Base-by-base conservation (phyloP, 2,329 filamentous ascomycete genomes). In the Didymella exigua region DNA sequence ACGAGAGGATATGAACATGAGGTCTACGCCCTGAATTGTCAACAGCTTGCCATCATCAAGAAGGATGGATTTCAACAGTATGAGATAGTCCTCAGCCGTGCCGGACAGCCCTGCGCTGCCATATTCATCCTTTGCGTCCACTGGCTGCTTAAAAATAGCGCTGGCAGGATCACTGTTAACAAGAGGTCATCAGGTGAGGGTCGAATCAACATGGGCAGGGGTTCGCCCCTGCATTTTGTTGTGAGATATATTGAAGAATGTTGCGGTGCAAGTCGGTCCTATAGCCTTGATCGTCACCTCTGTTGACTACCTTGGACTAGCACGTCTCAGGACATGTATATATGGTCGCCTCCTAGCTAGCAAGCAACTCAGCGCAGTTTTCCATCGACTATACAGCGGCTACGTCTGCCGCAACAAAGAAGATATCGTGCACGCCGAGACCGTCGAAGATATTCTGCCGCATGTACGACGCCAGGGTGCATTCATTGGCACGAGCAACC, bases 391-490 rank as follows among this genome's bases (percentile, higher is more conserved):
- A n/a, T n/a, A n/a, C n/a, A n/a, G n/a, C n/a, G n/a, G n/a, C n/a
- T n/a, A n/a, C n/a, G n/a, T n/a, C n/a, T n/a, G n/a, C n/a, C n/a
- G n/a, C n/a, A n/a, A n/a, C n/a, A n/a, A n/a, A n/a, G 1, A 66
- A 64, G 8, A 59, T 64, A 36, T 65, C 54, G 16, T 59, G 34
- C 62, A 69, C 68, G n/a, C 59, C 62, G 6, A 69, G 45, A 0
- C 61, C 33, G 8, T 58, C 56, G 34, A 67, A 70, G 16, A 70
- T 58, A 45, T 72, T 59, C 33, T 51, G 40, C 9, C 61, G 59
- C 59, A 70, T 63, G 49, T 69, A 70, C 14, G 59, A 51, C 43
- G 69, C 62, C 21, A 70, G 42, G 2, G 50, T 62, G 27, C 54
- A 55, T 2, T 53, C 41, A 33, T 65, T 63, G 4, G 66, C 58